Evolutionary conservation across 129 eudicot species (phyloP).

Genomic region (Lactuca saligna): DNA sequence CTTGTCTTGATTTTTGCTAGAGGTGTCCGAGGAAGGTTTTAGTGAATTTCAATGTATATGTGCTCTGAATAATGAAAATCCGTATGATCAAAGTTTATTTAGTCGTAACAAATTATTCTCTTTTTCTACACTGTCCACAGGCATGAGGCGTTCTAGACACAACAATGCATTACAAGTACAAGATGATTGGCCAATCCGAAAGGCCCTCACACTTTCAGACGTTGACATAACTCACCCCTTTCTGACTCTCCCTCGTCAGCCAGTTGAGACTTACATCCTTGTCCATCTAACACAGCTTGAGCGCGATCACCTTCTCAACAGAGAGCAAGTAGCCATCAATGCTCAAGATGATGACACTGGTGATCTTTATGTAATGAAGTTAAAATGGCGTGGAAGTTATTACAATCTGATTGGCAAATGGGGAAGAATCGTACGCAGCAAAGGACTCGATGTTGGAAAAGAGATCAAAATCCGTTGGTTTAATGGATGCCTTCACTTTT

Average conservation of each 20-base stretch:
- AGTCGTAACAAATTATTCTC: conserved; percentile 4
- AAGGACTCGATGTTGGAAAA: conserved; percentile 72
- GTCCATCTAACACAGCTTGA: conserved; percentile 60
- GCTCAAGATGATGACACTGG: conserved; percentile 84
- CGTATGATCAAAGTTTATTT: background rate
- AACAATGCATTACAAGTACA: conserved; percentile 44
- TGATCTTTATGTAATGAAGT: conserved; percentile 62
- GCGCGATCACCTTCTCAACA: conserved; percentile 57
- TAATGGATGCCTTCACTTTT: conserved; percentile 66
- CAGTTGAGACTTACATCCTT: conserved; percentile 66
- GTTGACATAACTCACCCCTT: conserved; percentile 89
- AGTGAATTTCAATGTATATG: background rate
- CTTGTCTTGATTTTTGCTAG: conserved; percentile 5
- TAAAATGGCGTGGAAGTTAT: conserved; percentile 89
- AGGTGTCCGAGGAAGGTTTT: background rate
- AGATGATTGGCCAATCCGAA: conserved; percentile 76
- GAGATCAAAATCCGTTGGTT: conserved; percentile 73
- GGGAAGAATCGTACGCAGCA: conserved; percentile 77
- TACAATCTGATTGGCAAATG: conserved; percentile 76
- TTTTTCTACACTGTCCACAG: conserved; percentile 25
- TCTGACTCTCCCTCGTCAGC: conserved; percentile 79
- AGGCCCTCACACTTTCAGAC: conserved; percentile 76
- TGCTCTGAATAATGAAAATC: conserved; percentile 12
- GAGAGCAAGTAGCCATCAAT: conserved; percentile 60
- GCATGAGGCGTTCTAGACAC: conserved; percentile 72